Conservation (phyloP, 768 basidiomycete genomes). For the Basidioascus undulatus region DNA sequence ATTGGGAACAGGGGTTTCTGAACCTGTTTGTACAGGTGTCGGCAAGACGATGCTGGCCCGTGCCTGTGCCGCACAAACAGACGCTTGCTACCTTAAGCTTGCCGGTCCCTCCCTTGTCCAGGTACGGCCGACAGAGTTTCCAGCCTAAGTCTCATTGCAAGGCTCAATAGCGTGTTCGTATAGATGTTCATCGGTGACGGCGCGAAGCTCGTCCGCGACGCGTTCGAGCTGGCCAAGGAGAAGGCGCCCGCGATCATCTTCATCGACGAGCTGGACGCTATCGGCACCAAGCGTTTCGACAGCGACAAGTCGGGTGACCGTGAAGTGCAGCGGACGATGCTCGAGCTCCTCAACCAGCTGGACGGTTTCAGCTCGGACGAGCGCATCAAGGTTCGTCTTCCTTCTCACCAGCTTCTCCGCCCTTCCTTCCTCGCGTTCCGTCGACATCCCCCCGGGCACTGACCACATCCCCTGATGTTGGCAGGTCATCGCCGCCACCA, state of each 20-base stretch:
- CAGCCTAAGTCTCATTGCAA: background rate
- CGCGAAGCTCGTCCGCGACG: conserved; percentile 93
- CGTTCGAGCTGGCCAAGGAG: conserved; percentile 92
- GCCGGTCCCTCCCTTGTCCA: conserved; percentile 95
- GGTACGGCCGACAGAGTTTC: conserved; percentile 16
- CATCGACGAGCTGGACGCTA: conserved; percentile 95
- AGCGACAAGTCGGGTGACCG: conserved; percentile 97
- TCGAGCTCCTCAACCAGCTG: conserved; percentile 89
- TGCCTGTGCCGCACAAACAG: conserved; percentile 92
- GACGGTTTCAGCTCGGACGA: conserved; percentile 95
- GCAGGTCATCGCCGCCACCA: conserved; percentile 94
- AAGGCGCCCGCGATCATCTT: conserved; percentile 98
- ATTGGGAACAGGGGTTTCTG: background rate
- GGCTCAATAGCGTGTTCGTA: background rate
- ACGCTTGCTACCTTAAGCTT: conserved; percentile 92
- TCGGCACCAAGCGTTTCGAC: conserved; percentile 95
- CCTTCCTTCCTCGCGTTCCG: background rate
- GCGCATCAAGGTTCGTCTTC: conserved; percentile 58
- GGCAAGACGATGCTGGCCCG: conserved; percentile 94
- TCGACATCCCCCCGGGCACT: background rate
- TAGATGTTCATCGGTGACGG: conserved; percentile 98
- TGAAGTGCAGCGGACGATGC: conserved; percentile 99
- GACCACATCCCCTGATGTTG: background rate
- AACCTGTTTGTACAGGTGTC: conserved; percentile 32
- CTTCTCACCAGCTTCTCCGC: background rate